phyloP scores from a whole-genome alignment of 2,329 filamentous ascomycete genomes.

The Eutypa lata region DNA sequence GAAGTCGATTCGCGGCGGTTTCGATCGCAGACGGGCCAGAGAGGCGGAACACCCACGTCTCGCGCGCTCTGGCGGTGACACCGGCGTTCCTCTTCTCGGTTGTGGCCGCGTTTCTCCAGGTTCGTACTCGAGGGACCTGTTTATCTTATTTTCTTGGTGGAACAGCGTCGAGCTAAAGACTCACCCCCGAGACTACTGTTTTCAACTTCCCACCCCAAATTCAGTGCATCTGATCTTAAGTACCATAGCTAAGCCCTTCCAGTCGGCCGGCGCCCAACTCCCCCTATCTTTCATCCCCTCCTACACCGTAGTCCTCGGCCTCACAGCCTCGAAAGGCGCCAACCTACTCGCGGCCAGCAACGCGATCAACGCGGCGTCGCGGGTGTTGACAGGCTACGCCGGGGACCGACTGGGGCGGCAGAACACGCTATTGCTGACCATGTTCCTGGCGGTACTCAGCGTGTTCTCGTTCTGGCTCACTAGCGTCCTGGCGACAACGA shows the following conservation, averaged over 20 bases:
- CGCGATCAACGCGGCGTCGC: constrained; percentile 41
- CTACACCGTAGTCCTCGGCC: constrained; percentile 42
- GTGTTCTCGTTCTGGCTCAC: constrained; percentile 37
- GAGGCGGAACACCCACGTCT: constrained; percentile 34
- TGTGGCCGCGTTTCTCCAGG: constrained; percentile 37
- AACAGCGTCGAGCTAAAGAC: not conserved
- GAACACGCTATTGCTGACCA: constrained; percentile 42
- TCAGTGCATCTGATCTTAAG: no score
- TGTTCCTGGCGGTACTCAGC: constrained; percentile 32
- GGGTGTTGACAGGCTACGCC: constrained; percentile 40
- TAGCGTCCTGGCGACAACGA: constrained; percentile 24
- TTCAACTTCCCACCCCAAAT: no score
- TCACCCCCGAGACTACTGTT: no score
- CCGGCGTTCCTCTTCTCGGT: constrained; percentile 40
- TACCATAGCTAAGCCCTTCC: no score
- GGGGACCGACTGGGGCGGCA: constrained; percentile 45
- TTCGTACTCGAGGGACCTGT: constrained; percentile 8
- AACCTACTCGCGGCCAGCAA: constrained; percentile 42
- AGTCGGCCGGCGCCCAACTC: constrained; percentile 43
- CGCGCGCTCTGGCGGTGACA: constrained; percentile 32
- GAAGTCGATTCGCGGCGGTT: constrained; percentile 32
- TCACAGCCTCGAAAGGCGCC: constrained; percentile 37
- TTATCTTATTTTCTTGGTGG: constrained; percentile 9
- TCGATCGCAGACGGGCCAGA: constrained; percentile 13
- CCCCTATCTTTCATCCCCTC: constrained; percentile 47